Conservation (phyloP, 345 rosid species). For the Durio zibethinus region DNA sequence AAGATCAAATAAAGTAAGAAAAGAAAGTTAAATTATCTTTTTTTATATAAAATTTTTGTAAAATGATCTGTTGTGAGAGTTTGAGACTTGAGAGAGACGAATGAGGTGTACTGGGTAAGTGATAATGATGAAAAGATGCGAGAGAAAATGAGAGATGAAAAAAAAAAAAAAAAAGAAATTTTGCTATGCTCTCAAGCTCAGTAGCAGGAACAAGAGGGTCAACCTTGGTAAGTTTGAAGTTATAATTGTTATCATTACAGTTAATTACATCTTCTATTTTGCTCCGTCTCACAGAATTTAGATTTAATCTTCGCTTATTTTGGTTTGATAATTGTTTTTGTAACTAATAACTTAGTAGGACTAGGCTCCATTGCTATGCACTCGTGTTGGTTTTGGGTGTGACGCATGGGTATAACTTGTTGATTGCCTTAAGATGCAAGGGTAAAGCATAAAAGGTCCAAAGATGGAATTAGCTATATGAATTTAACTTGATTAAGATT, state of each 20-base stretch:
- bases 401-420: background rate
- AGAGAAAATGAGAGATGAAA: too few species aligned
- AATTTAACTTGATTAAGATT: background rate
- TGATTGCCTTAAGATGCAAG: background rate
- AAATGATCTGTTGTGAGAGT: too few species aligned
- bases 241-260: slow-evolving; percentile 2
- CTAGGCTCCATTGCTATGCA: background rate
- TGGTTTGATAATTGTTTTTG: background rate
- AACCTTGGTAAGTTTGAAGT: slow-evolving; percentile 58
- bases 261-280: background rate
- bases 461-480: background rate
- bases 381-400: background rate
- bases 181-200: slow-evolving; percentile 91
- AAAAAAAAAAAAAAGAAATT: too few species aligned
- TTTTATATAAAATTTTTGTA: too few species aligned
- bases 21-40: too few species aligned
- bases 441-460: background rate
- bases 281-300: background rate
- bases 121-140: too few species aligned
- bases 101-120: too few species aligned
- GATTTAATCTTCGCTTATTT: background rate
- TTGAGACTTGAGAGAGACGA: too few species aligned
- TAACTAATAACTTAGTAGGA: background rate
- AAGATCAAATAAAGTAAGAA: too few species aligned
- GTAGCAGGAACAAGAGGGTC: slow-evolving; percentile 97